phyloP scores from a whole-genome alignment of 2,329 filamentous ascomycete species.

The Epichloe bromicola region DNA sequence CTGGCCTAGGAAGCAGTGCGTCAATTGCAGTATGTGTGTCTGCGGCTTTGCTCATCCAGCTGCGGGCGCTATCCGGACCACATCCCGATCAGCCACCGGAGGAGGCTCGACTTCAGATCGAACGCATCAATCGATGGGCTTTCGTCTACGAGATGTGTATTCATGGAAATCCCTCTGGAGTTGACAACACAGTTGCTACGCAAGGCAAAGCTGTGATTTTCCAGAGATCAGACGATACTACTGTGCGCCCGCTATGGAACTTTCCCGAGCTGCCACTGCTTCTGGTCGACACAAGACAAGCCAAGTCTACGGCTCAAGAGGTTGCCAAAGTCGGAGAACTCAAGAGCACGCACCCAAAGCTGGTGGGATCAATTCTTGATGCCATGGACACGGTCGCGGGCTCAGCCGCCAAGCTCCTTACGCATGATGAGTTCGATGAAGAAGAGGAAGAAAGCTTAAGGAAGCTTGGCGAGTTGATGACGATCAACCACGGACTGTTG shows the following conservation, averaged over 20 bases:
- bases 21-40: conserved; percentile 85
- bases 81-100: conserved; percentile 81
- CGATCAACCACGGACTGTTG: conserved; percentile 84
- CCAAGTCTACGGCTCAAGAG: conserved; percentile 74
- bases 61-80: conserved; percentile 76
- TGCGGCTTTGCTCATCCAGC: conserved; percentile 72
- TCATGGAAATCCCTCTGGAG: conserved; percentile 89
- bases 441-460: conserved; percentile 50
- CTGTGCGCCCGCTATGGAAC: conserved; percentile 63
- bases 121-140: conserved; percentile 94
- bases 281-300: conserved; percentile 76
- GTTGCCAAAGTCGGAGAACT: conserved; percentile 74
- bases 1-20: conserved; percentile 86
- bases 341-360: conserved; percentile 55
- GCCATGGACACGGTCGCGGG: conserved; percentile 65
- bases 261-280: conserved; percentile 89
- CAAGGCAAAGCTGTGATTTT: conserved; percentile 93
- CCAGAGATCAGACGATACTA: conserved; percentile 62
- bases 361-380: conserved; percentile 71
- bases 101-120: conserved; percentile 80
- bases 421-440: conserved; percentile 54
- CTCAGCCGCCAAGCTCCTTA: conserved; percentile 40
- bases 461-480: conserved; percentile 75
- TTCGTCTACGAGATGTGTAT: conserved; percentile 97
- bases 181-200: conserved; percentile 91